Base-by-base conservation (phyloP, 1,139 yeast genomes). In the Kodamaea suecica region DNA sequence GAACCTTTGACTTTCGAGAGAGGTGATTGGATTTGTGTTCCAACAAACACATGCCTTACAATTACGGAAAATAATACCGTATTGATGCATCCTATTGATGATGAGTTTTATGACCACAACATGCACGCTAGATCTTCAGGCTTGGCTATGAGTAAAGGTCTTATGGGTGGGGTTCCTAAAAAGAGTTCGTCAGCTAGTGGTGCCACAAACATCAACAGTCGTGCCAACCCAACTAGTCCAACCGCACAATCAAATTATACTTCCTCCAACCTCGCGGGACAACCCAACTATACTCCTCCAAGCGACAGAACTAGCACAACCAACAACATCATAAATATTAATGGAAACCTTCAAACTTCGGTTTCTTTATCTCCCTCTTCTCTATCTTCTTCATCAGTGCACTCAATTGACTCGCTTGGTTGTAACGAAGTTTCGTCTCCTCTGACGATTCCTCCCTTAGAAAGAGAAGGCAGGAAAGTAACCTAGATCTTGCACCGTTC, bases 11-110 rank as follows among this genome's bases (percentile, higher is more conserved):
- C 98, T 0, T 92, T 92, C 59, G 97, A 92, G 63, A 68, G 98
- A 39, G 92, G 92, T 27, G 98, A 92, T 61, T 92, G 98, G 98
- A 84, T 92, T 40, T 83, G 96, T 12, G 95, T 92, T 1, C 98
- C 97, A 2, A 84, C 97, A 3, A 92, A 92, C 57, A 84, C 97
- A 2, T 64, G 83, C 3, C 59, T 92, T n/a, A 84, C 95, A 1
- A 81, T 92, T 40, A 81, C 81, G 44, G 81, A 78, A 38, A 61
- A 62, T 38, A 95, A 88, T 53, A 86, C 95, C 1, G 95, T 92
- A 6, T 66, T 92, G 35, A 66, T 92, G 67, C 95, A 90, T 52
- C 98, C 98, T 1, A 84, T 92, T 24, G 66, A 74, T 35, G 98
- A 92, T 57, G 96, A 92, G 57, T 90, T 81, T 61, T 88, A 80